Base-by-base conservation (phyloP, 2,329 filamentous ascomycete genomes). In the Penicillium sclerotigenum region DNA sequence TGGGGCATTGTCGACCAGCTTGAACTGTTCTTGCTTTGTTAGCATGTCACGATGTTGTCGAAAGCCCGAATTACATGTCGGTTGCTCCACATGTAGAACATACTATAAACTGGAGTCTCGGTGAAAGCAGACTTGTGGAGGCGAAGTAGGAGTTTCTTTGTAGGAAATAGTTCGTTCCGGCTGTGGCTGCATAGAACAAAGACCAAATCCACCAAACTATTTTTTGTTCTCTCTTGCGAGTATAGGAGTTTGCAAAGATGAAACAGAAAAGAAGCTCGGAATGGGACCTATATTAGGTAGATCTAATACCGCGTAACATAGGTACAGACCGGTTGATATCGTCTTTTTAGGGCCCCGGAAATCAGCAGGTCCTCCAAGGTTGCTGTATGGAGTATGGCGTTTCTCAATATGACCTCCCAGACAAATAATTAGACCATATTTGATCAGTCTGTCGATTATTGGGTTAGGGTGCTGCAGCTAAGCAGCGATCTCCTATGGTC, bases 111-210 rank as follows among this genome's bases (percentile, higher is more conserved):
- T 29, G 16, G 11, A 18, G 16, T 45, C 7, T 22, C 6, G 11
- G 42, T n/a, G 34, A 14, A 38, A 8, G 18, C 16, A 13, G 40
- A 29, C 20, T 37, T 11, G 24, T 4, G 33, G 33, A 47, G 53
- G 29, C 20, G 31, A 22, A 41, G 13, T 38, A 26, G 14, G 1
- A 18, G 18, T 47, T 52, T 46, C 47, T 56, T 55, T 51, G 47
- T 51, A 13, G 40, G 13, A 24, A 24, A 28, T 54, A 36, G 24
- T 45, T 24, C n/a, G n/a, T 26, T 6, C 33, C 31, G 37, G 38
- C 7, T 51, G 52, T 43, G 52, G 52, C 47, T 45, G 47, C 13
- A 40, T 38, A 31, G 3, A 45, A 51, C 38, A 51, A 55, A 55
- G 52, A 38, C 11, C 13, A 5, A 36, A 42, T 22, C 20, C 37